Evolutionary conservation across 2,329 filamentous ascomycete genomes (phyloP).

Genomic region (Colletotrichum orbiculare): DNA sequence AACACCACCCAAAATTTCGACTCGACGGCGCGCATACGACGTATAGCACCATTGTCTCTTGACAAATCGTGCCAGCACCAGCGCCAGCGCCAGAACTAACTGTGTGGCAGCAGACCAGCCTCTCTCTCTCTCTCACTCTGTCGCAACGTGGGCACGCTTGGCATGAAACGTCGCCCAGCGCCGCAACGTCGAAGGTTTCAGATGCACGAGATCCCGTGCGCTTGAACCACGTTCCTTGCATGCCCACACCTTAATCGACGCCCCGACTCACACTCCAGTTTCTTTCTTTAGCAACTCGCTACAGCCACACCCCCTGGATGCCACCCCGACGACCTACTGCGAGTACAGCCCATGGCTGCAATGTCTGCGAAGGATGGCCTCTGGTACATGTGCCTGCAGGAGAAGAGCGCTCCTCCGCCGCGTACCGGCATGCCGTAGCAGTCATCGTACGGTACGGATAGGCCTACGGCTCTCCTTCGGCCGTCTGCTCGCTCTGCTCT

Average conservation of each 20-base stretch:
- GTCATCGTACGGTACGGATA: no score
- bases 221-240: constrained; percentile 36
- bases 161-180: constrained; percentile 36
- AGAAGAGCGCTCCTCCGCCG: background rate
- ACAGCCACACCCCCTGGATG: constrained; percentile 32
- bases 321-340: constrained; percentile 5
- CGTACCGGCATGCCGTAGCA: background rate
- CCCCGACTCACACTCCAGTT: constrained; percentile 32
- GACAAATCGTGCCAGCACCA: constrained; percentile 27
- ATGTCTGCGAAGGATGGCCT: background rate
- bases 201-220: constrained; percentile 35
- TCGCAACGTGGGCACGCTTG: constrained; percentile 33
- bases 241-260: constrained; percentile 33
- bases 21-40: no score
- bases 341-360: background rate
- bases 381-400: background rate
- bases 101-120: background rate
- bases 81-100: no score
- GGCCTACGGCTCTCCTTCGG: no score
- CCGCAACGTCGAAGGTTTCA: constrained; percentile 37
- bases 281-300: constrained; percentile 34
- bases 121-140: background rate
- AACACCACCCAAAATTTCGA: no score
- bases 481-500: no score
- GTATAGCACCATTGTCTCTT: background rate